Evolutionary conservation across 163 green algal species (phyloP).

Genomic region (Smithsoniella earleae): DNA sequence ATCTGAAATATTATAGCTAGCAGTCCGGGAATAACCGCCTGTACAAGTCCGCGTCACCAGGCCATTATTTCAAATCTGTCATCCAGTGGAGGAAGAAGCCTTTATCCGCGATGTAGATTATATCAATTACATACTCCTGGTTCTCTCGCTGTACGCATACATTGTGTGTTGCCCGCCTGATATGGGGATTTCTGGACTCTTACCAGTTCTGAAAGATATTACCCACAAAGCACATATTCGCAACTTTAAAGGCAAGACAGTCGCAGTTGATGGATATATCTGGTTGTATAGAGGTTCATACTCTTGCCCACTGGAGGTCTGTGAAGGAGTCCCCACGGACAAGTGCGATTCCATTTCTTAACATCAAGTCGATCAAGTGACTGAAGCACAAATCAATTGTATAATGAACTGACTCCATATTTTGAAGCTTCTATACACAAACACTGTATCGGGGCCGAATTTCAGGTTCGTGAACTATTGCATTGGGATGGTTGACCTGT

Average conservation of each 20-base stretch:
- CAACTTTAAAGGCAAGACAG: slow-evolving; percentile 62
- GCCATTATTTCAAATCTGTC: no score
- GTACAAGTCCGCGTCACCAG: no score
- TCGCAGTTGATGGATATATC: slow-evolving; percentile 85
- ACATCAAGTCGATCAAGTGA: background rate
- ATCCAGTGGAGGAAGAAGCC: no score
- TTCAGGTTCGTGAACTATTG: slow-evolving; percentile 75
- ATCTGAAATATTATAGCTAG: no score
- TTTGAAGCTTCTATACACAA: no score
- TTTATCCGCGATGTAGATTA: no score
- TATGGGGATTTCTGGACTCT: slow-evolving; percentile 81
- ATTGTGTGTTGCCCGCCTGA: no score
- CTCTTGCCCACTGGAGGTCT: slow-evolving; percentile 76
- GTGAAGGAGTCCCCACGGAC: slow-evolving; percentile 60
- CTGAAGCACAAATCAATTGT: background rate
- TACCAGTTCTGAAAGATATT: slow-evolving; percentile 72
- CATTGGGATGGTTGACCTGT: slow-evolving; percentile 62
- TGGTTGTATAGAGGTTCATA: slow-evolving; percentile 92
- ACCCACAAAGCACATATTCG: slow-evolving; percentile 56
- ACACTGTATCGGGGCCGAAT: background rate
- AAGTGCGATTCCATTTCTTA: slow-evolving; percentile 42
- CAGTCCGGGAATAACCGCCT: no score
- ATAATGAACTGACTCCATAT: no score
- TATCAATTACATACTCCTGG: no score
- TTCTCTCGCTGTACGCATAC: no score